A percentile compares a stretch with the other conserved stretches of the same genome.
Evolutionary conservation across 2,329 filamentous ascomycete species (phyloP).

Genomic region (Talaromyces sp.): DNA sequence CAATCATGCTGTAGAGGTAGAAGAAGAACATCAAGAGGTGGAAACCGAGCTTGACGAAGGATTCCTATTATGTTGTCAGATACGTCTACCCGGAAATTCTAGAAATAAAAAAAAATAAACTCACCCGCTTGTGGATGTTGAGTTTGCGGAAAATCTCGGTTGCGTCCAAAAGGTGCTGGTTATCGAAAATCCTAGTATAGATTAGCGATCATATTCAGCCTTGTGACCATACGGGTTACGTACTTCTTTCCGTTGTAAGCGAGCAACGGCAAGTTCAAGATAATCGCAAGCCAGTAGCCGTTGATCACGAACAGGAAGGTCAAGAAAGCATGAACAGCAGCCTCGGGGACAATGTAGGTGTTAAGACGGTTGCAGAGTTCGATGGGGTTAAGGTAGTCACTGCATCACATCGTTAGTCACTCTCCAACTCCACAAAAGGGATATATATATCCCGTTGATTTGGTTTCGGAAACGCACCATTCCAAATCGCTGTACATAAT

Average conservation of each 20-base stretch:
- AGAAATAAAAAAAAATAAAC: conserved; percentile 18
- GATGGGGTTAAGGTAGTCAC: conserved; percentile 99
- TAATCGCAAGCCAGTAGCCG: conserved; percentile 92
- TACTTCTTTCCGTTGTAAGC: conserved; percentile 98
- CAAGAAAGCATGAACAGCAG: conserved; percentile 92
- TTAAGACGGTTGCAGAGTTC: conserved; percentile 99
- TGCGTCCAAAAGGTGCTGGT: conserved; percentile 93
- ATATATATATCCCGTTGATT: not conserved
- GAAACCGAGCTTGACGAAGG: conserved; percentile 98
- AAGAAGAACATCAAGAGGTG: conserved; percentile 99
- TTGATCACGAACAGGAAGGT: conserved; percentile 97
- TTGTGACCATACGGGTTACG: conserved; percentile 38
- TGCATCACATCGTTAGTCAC: conserved; percentile 45
- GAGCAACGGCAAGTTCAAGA: conserved; percentile 88
- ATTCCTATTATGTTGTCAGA: conserved; percentile 64
- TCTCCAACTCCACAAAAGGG: not conserved
- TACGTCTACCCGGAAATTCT: not conserved
- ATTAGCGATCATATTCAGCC: not conserved
- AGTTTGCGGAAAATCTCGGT: conserved; percentile 99
- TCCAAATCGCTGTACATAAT: conserved; percentile 99
- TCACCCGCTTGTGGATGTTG: conserved; percentile 97
- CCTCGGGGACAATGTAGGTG: conserved; percentile 98
- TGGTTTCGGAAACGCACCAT: conserved; percentile 65
- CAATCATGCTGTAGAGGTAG: conserved; percentile 99
- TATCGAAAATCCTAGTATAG: conserved; percentile 80